Percentiles rank a stretch among this genome's conserved stretches.
Evolutionary conservation across 2,329 filamentous ascomycete genomes (phyloP).

Genomic region (Thielaviopsis euricoi): DNA sequence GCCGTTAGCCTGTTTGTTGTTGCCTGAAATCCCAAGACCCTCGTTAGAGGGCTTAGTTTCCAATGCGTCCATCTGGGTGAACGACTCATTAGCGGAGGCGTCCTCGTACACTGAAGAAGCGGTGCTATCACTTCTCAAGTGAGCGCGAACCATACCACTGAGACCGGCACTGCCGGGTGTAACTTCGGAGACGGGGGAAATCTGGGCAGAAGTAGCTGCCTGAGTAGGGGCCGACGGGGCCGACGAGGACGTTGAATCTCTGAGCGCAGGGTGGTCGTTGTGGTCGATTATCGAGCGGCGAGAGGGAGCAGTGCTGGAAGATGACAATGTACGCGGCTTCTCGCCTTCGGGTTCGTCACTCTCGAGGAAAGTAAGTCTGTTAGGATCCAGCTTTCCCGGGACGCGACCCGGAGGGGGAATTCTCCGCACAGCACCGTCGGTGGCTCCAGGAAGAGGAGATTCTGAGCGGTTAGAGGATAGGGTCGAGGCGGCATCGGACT

Average conservation of each 20-base stretch:
- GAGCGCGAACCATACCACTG: constrained; percentile 67
- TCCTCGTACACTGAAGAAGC: constrained; percentile 60
- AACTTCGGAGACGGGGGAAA: constrained; percentile 29
- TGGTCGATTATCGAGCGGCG: constrained; percentile 8
- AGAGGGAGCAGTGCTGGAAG: constrained; percentile 9
- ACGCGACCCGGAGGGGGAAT: background rate
- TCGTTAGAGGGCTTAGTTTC: constrained; percentile 22
- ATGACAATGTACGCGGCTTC: constrained; percentile 13
- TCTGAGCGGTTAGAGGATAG: constrained; percentile 6
- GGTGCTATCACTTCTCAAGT: constrained; percentile 67
- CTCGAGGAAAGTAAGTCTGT: constrained; percentile 27
- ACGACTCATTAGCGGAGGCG: constrained; percentile 21
- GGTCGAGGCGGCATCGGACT: constrained; percentile 15
- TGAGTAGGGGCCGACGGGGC: background rate
- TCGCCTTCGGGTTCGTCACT: constrained; percentile 23
- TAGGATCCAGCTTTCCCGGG: constrained; percentile 10
- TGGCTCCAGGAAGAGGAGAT: background rate
- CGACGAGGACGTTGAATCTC: constrained; percentile 1
- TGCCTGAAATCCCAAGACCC: background rate
- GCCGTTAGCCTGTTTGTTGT: background rate
- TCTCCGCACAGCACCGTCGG: constrained; percentile 1
- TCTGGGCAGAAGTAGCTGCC: constrained; percentile 30
- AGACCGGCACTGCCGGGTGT: constrained; percentile 34
- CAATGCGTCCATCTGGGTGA: constrained; percentile 17
- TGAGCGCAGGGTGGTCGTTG: constrained; percentile 11